Evolutionary conservation across 805 yeast species (phyloP).

Genomic region (Schwanniomyces pseudopolymorphus): DNA sequence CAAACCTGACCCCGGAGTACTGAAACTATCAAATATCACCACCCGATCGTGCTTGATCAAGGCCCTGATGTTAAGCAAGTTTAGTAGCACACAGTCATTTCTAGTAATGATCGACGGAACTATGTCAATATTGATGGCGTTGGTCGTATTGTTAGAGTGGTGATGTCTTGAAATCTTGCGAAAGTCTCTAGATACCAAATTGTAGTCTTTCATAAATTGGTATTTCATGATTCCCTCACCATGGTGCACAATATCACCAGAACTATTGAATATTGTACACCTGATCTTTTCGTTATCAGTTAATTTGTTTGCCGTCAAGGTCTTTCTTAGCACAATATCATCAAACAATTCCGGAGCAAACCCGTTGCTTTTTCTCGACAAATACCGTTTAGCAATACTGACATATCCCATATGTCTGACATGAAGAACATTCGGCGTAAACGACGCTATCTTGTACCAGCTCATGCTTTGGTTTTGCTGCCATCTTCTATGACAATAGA

Average conservation of each 20-base stretch:
- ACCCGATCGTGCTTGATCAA: slow-evolving; percentile 53
- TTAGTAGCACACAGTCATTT: slow-evolving; percentile 46
- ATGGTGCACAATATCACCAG: slow-evolving; percentile 44
- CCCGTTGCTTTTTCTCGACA: neutral
- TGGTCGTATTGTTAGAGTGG: slow-evolving; percentile 6
- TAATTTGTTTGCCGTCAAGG: slow-evolving; percentile 15
- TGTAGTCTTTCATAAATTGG: slow-evolving; percentile 45
- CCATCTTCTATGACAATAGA: neutral
- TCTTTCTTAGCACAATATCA: slow-evolving; percentile 20
- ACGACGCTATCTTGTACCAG: neutral
- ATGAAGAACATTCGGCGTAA: neutral
- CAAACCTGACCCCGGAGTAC: slow-evolving; percentile 34
- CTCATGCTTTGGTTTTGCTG: neutral
- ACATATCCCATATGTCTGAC: neutral
- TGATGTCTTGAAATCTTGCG: slow-evolving; percentile 46
- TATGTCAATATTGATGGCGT: slow-evolving; percentile 40
- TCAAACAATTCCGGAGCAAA: neutral
- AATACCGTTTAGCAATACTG: neutral
- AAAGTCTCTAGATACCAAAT: slow-evolving; percentile 57
- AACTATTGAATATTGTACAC: slow-evolving; percentile 49
- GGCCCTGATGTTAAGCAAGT: slow-evolving; percentile 50
- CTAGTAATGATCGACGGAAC: slow-evolving; percentile 57
- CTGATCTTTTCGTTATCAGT: slow-evolving; percentile 36
- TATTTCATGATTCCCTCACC: slow-evolving; percentile 45
- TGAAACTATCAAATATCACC: slow-evolving; percentile 41